Percentiles rank a stretch among this genome's conserved stretches.
phyloP scores from a whole-genome alignment of 2,329 filamentous ascomycete species.

The Sporothrix sp. region DNA sequence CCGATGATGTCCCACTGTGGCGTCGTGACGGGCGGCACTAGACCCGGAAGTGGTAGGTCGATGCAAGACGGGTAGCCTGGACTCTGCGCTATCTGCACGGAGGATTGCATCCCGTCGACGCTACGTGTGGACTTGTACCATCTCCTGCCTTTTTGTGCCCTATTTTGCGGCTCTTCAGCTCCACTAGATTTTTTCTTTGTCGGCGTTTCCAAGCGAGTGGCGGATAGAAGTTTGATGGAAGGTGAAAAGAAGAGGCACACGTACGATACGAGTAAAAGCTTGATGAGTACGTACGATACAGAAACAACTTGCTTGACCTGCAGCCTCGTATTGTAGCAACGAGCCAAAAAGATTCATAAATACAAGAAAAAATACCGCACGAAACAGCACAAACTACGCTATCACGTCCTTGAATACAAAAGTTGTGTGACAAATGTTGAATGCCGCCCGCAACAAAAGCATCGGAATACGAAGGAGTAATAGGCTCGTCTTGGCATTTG shows the following conservation, averaged over 20 bases:
- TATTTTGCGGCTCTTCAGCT: neutral
- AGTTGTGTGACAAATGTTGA: no score
- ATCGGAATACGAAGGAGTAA: no score
- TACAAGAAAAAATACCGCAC: no score
- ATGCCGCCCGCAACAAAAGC: no score
- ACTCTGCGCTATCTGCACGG: constrained; percentile 4
- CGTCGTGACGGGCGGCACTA: neutral
- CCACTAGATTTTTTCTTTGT: neutral
- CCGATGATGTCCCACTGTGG: neutral
- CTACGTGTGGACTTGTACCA: neutral
- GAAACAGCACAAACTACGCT: no score
- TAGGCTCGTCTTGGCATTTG: constrained; percentile 3
- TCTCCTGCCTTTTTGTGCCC: neutral
- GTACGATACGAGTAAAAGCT: neutral
- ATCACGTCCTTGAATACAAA: no score
- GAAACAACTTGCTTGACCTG: no score
- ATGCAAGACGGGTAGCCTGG: constrained; percentile 7
- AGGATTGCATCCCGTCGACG: constrained; percentile 2
- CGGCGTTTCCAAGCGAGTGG: constrained; percentile 3
- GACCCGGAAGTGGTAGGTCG: constrained; percentile 10
- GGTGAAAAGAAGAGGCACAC: neutral
- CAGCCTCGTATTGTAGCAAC: no score
- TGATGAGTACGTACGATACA: neutral
- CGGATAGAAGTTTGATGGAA: constrained; percentile 10
- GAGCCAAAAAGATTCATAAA: no score